Conservation (phyloP, 805 yeast species). For the Vanderwaltozyma yarrowii region DNA sequence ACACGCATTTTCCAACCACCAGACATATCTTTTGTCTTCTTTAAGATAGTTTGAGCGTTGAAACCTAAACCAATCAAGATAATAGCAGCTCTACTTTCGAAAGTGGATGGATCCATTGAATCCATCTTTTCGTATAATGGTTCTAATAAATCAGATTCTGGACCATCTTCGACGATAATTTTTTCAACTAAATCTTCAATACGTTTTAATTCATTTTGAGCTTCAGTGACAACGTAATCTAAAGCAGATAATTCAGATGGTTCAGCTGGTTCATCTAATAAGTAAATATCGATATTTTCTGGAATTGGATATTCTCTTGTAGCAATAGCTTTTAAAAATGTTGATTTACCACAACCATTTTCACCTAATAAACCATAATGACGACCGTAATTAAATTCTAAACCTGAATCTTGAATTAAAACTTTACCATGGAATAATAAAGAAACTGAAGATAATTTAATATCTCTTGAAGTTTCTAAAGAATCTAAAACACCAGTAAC, state of each 20-base stretch:
- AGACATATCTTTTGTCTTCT: constrained; percentile 97
- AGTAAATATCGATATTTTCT: constrained; percentile 78
- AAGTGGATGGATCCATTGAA: constrained; percentile 89
- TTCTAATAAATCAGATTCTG: constrained; percentile 80
- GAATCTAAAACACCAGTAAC: constrained; percentile 95
- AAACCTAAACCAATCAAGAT: constrained; percentile 97
- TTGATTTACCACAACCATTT: constrained; percentile 98
- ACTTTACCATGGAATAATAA: constrained; percentile 96
- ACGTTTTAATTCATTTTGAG: constrained; percentile 84
- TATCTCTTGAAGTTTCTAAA: constrained; percentile 82
- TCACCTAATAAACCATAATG: constrained; percentile 96
- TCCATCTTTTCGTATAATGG: constrained; percentile 92
- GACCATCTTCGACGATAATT: constrained; percentile 82
- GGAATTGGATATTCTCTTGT: constrained; percentile 96
- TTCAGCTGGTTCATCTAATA: constrained; percentile 95
- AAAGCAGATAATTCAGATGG: constrained; percentile 87
- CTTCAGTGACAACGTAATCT: constrained; percentile 95
- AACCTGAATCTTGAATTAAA: constrained; percentile 77
- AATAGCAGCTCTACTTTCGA: constrained; percentile 92
- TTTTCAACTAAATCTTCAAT: constrained; percentile 88
- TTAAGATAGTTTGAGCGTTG: constrained; percentile 73
- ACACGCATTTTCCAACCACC: constrained; percentile 99
- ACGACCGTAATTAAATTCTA: constrained; percentile 95
- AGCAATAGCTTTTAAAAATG: constrained; percentile 85
- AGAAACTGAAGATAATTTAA: constrained; percentile 83